Evolutionary conservation across 768 basidiomycete genomes (phyloP).

Genomic region (Lactarius indigo): DNA sequence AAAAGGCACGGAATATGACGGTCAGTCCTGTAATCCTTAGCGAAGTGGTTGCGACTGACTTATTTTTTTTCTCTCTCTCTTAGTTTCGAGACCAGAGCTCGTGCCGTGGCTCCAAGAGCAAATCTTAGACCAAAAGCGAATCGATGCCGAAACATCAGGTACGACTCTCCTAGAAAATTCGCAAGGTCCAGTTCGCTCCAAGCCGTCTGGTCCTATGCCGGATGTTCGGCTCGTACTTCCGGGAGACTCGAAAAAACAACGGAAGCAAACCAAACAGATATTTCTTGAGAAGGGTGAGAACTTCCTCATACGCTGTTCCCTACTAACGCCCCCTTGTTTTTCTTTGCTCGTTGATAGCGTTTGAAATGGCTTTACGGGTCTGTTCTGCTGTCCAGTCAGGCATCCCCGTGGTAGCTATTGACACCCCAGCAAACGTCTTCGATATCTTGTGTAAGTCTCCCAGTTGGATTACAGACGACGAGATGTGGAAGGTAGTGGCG

Average conservation of each 20-base stretch:
- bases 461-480: conserved; percentile 72
- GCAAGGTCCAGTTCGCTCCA: conserved; percentile 33
- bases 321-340: background rate
- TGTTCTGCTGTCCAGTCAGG: conserved; percentile 56
- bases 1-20: conserved; percentile 70
- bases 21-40: conserved; percentile 38
- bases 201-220: conserved; percentile 34
- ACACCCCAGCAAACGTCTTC: conserved; percentile 58
- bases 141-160: conserved; percentile 64
- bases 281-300: conserved; percentile 61
- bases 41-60: conserved; percentile 11
- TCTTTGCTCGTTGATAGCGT: conserved; percentile 43
- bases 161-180: conserved; percentile 43
- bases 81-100: conserved; percentile 64
- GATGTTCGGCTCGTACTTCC: conserved; percentile 67
- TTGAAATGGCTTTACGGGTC: conserved; percentile 55
- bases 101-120: conserved; percentile 72
- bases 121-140: conserved; percentile 74
- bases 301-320: background rate
- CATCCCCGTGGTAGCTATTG: conserved; percentile 68
- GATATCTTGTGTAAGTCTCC: conserved; percentile 56
- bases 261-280: conserved; percentile 67
- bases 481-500: conserved; percentile 62
- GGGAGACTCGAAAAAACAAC: conserved; percentile 67
- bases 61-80: background rate